phyloP scores from a whole-genome alignment of 2,329 filamentous ascomycete genomes.

The Penicillium crustosum region DNA sequence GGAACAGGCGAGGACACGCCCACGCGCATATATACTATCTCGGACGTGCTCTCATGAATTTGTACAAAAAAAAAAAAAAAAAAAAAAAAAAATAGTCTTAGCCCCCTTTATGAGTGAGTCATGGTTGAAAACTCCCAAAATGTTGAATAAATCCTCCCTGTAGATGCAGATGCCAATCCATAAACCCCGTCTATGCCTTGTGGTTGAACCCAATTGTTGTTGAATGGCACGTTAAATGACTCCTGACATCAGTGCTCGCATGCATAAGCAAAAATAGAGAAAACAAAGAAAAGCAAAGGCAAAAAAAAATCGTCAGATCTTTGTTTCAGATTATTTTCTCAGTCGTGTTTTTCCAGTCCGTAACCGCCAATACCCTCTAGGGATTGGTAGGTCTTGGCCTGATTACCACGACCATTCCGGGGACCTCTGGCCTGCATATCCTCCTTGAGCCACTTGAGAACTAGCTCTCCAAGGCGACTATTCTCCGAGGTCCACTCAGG shows the following conservation, averaged over 20 bases:
- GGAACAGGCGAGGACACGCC: constrained; percentile 49
- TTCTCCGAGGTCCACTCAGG: constrained; percentile 64
- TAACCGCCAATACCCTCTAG: constrained; percentile 64
- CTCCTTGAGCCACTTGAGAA: constrained; percentile 79
- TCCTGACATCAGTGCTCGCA: background rate
- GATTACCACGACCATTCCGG: constrained; percentile 58
- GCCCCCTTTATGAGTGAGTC: constrained; percentile 22
- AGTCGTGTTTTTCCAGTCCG: constrained; percentile 53
- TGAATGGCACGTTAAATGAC: constrained; percentile 25
- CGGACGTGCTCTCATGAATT: constrained; percentile 29
- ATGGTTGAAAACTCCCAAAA: constrained; percentile 27
- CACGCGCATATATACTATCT: constrained; percentile 41
- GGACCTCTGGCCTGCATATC: constrained; percentile 80
- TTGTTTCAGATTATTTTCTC: background rate
- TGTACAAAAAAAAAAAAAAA: constrained; percentile 19
- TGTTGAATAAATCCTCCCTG: constrained; percentile 31
- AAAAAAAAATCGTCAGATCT: background rate
- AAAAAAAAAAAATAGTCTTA: constrained; percentile 1
- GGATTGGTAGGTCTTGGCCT: constrained; percentile 54
- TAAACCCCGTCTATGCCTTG: constrained; percentile 26
- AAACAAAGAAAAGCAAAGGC: background rate
- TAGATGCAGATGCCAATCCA: constrained; percentile 19
- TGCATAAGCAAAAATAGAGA: constrained; percentile 2
- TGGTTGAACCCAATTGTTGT: constrained; percentile 30
- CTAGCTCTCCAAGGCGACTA: constrained; percentile 80